These are phyloP conservation scores for Dispira simplex DNA, from an alignment of 192 early-diverging fungal species.

Conservation along the genomic window DNA sequence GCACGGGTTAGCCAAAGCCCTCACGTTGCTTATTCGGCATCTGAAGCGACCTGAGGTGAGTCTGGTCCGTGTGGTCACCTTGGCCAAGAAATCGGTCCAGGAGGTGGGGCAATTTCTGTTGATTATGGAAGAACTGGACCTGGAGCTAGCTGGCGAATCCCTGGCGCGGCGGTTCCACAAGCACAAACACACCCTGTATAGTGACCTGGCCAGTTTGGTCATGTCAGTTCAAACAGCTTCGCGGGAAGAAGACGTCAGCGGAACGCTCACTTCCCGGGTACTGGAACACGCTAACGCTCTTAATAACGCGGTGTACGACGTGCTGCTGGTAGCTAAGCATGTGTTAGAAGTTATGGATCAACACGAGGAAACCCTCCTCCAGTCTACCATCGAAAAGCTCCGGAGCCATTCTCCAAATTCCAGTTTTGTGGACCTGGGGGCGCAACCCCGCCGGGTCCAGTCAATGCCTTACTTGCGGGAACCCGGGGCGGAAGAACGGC, in stretches of 20 bases:
- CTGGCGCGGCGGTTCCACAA: constrained; percentile 35
- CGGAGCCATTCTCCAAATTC: neutral
- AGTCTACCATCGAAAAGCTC: constrained; percentile 17
- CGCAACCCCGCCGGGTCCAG: constrained; percentile 12
- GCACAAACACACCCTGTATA: constrained; percentile 43
- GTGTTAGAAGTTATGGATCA: constrained; percentile 34
- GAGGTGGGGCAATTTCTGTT: constrained; percentile 36
- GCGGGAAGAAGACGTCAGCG: neutral
- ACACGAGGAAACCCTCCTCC: constrained; percentile 20
- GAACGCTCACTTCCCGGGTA: constrained; percentile 31
- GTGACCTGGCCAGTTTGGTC: constrained; percentile 42
- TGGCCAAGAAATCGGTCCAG: constrained; percentile 25
- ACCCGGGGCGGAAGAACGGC: neutral
- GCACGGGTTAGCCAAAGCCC: constrained; percentile 16
- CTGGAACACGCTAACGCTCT: constrained; percentile 29
- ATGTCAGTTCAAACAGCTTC: constrained; percentile 36
- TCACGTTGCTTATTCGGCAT: constrained; percentile 21
- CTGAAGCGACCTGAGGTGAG: constrained; percentile 13
- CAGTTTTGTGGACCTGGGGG: constrained; percentile 11
- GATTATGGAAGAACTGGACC: constrained; percentile 33
- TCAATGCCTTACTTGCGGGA: constrained; percentile 6
- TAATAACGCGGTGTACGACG: constrained; percentile 35
- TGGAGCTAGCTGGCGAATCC: constrained; percentile 18
- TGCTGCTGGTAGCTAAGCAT: constrained; percentile 31
- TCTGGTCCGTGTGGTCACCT: constrained; percentile 19